Evolutionary conservation across 2,329 filamentous ascomycete species (phyloP).

Genomic region (Colletotrichum acutatum): DNA sequence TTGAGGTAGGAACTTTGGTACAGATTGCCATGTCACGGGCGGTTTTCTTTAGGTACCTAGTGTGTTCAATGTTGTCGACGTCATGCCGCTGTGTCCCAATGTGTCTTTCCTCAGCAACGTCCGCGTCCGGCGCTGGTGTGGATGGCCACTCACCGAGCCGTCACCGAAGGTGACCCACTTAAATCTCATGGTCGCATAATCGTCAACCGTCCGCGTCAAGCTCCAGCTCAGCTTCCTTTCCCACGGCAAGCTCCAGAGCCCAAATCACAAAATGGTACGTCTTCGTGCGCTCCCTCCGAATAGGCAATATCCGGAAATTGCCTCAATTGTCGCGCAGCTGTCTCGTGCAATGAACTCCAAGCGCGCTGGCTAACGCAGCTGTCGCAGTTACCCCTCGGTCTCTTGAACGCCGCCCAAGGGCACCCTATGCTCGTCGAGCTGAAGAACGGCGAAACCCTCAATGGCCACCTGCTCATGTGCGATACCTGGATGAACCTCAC

Average conservation of each 20-base stretch:
- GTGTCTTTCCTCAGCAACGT: neutral
- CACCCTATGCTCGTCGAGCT: conserved; percentile 98
- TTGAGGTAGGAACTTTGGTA: no score
- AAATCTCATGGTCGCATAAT: conserved; percentile 27
- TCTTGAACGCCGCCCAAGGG: conserved; percentile 95
- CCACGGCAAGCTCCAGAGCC: conserved; percentile 32
- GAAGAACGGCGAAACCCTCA: conserved; percentile 97
- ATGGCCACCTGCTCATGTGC: conserved; percentile 95
- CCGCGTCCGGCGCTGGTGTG: neutral
- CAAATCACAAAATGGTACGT: conserved; percentile 30
- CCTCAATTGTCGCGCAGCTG: neutral
- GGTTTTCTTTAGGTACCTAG: neutral
- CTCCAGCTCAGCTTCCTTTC: conserved; percentile 24
- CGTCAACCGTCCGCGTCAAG: conserved; percentile 24
- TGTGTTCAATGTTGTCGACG: neutral
- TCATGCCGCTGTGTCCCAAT: neutral
- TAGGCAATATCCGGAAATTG: neutral
- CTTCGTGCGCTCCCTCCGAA: neutral
- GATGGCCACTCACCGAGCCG: conserved; percentile 8
- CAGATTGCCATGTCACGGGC: neutral
- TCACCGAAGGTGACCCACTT: conserved; percentile 27
- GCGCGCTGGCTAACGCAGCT: conserved; percentile 3
- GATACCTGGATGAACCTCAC: conserved; percentile 99
- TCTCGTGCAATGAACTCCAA: neutral
- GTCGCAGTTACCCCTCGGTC: conserved; percentile 75